Evolutionary conservation across 202 grass and related monocot genomes (phyloP).

Genomic region (Miscanthus sacchariflorus): DNA sequence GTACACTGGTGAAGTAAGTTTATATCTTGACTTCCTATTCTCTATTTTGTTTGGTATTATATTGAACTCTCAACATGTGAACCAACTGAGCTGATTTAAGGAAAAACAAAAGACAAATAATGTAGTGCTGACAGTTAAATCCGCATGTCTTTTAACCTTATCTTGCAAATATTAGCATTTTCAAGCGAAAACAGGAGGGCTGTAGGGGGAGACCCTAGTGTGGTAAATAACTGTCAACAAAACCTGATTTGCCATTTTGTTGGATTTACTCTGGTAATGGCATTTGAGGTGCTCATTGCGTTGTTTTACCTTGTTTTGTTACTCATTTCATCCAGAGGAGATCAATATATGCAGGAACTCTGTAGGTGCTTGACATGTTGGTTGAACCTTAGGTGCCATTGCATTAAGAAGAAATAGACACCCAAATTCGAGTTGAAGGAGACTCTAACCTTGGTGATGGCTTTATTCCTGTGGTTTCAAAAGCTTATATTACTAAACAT

Average conservation of each 20-base stretch:
- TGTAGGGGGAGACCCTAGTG: background rate
- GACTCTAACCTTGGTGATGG: background rate
- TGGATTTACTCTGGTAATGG: background rate
- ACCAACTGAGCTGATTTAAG: background rate
- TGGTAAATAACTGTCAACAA: background rate
- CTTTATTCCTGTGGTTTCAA: background rate
- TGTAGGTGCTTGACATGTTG: constrained; percentile 22
- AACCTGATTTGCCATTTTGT: background rate
- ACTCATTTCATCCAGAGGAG: constrained; percentile 31
- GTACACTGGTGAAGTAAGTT: constrained; percentile 92
- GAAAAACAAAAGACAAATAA: constrained; percentile 2
- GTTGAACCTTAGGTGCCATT: constrained; percentile 20
- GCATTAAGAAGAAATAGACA: background rate
- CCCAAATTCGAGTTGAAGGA: background rate
- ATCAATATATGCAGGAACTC: background rate
- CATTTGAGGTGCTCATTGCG: constrained; percentile 10
- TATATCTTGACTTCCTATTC: constrained; percentile 8
- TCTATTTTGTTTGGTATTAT: constrained; percentile 31
- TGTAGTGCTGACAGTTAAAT: background rate
- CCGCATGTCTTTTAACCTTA: constrained; percentile 4
- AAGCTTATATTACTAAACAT: constrained; percentile 26
- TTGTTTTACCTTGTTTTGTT: constrained; percentile 26
- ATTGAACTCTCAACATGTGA: background rate
- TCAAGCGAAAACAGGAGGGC: background rate
- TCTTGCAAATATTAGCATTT: background rate